phyloP scores from a whole-genome alignment of 805 yeast species.

The Starmerella bombi region DNA sequence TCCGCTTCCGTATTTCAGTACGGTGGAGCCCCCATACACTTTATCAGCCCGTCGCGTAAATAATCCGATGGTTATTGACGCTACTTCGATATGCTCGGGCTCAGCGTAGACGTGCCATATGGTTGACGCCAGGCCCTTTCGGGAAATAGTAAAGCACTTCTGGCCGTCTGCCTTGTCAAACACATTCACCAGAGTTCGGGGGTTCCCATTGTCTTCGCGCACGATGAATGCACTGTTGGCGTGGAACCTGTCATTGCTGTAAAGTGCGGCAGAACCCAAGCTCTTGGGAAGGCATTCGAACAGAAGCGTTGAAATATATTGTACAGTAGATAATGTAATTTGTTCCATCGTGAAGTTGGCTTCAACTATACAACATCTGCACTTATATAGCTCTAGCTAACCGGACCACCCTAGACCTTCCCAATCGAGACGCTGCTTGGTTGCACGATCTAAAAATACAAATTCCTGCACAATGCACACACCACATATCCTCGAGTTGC shows the following conservation, averaged over 20 bases:
- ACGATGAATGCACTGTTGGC: constrained; percentile 30
- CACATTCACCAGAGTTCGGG: constrained; percentile 36
- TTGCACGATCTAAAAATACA: too few relatives aligned
- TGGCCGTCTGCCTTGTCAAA: constrained; percentile 34
- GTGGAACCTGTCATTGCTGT: constrained; percentile 2
- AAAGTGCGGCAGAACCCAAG: constrained; percentile 2
- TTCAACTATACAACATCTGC: too few relatives aligned
- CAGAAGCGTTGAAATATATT: neutral
- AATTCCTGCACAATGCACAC: too few relatives aligned
- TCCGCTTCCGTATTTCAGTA: constrained; percentile 31
- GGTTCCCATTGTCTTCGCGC: constrained; percentile 38
- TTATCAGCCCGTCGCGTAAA: constrained; percentile 34
- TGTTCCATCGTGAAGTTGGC: constrained; percentile 1
- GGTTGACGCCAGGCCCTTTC: constrained; percentile 36
- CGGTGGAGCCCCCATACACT: constrained; percentile 32
- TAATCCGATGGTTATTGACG: constrained; percentile 40
- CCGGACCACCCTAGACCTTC: too few relatives aligned
- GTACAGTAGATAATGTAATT: neutral
- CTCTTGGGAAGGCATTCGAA: constrained; percentile 5
- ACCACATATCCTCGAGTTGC: too few relatives aligned
- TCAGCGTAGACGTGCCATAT: constrained; percentile 39
- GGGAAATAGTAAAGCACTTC: constrained; percentile 39
- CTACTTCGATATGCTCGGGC: constrained; percentile 37
- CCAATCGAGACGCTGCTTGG: too few relatives aligned
- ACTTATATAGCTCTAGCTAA: too few relatives aligned